phyloP scores from a whole-genome alignment of 2,329 filamentous ascomycete genomes.

The Karstenula rhodostoma region DNA sequence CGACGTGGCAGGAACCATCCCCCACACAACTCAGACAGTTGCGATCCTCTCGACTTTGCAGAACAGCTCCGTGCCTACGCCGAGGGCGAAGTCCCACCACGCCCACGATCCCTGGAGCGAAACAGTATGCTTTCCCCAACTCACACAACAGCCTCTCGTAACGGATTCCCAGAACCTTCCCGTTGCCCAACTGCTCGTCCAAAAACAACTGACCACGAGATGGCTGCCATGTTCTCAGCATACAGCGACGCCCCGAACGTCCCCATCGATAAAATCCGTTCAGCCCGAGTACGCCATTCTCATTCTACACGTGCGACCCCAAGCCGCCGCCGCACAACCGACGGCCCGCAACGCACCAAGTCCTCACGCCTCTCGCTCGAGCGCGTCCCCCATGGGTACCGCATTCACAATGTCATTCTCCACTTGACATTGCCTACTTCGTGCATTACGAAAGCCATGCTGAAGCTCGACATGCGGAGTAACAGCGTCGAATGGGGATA shows the following conservation, averaged over 20 bases:
- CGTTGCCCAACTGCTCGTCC: neutral
- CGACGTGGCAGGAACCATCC: neutral
- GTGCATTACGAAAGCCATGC: slow-evolving; percentile 19
- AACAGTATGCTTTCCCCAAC: neutral
- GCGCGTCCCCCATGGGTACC: slow-evolving; percentile 38
- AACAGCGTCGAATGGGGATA: slow-evolving; percentile 34
- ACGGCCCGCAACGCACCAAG: slow-evolving; percentile 35
- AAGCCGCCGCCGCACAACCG: slow-evolving; percentile 17
- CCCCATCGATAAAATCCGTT: neutral
- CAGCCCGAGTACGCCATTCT: neutral
- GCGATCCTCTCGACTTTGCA: slow-evolving; percentile 6
- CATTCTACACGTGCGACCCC: neutral
- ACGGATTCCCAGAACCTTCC: neutral
- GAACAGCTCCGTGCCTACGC: slow-evolving; percentile 19
- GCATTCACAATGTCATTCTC: slow-evolving; percentile 34
- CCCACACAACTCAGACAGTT: neutral
- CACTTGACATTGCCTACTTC: slow-evolving; percentile 4
- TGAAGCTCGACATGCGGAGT: slow-evolving; percentile 28
- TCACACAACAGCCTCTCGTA: neutral
- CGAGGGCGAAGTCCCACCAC: slow-evolving; percentile 4
- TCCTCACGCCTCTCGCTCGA: slow-evolving; percentile 52
- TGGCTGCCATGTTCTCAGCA: slow-evolving; percentile 4
- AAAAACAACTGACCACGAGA: slow-evolving; percentile 6
- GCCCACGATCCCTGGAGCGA: neutral
- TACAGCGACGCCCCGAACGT: slow-evolving; percentile 14